Evolutionary conservation across 805 yeast species (phyloP).

Genomic region (Saccharomycopsis guyanensis): DNA sequence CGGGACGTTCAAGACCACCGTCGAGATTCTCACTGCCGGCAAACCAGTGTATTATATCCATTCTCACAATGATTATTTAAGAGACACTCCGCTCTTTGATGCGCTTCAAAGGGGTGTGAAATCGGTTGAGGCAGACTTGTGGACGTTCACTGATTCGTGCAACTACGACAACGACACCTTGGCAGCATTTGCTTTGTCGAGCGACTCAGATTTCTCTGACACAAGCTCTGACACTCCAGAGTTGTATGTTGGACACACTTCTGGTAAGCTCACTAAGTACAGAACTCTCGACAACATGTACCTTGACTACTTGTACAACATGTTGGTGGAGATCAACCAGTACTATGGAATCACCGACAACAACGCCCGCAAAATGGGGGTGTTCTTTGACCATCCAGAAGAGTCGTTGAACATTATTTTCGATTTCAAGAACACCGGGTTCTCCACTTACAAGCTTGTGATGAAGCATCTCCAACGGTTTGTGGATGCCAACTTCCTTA

Average conservation of each 20-base stretch:
- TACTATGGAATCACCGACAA: conserved; percentile 7
- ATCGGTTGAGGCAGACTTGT: conserved; percentile 60
- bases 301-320: conserved; percentile 41
- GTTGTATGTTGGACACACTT: conserved; percentile 58
- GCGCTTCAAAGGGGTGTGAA: conserved; percentile 45
- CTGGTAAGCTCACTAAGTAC: conserved; percentile 35
- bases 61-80: conserved; percentile 67
- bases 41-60: conserved; percentile 33
- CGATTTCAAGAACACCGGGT: conserved; percentile 34
- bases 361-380: conserved; percentile 27
- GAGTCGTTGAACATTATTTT: conserved; percentile 53
- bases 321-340: conserved; percentile 32
- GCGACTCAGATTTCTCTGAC: conserved; percentile 5
- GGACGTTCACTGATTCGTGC: conserved; percentile 29
- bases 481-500: conserved; percentile 27
- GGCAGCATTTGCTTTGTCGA: conserved; percentile 11
- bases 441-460: conserved; percentile 38
- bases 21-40: conserved; percentile 17
- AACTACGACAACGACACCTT: conserved; percentile 8
- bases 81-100: conserved; percentile 47
- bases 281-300: conserved; percentile 45
- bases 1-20: conserved; percentile 2
- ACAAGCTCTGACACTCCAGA: conserved; percentile 29
- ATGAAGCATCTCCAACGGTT: conserved; percentile 40
- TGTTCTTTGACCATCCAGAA: conserved; percentile 38